Evolutionary conservation across 202 grass and related monocot genomes (phyloP), one percentile per base, ranked within the genome.

Genomic region (Saccharum hybrid): DNA sequence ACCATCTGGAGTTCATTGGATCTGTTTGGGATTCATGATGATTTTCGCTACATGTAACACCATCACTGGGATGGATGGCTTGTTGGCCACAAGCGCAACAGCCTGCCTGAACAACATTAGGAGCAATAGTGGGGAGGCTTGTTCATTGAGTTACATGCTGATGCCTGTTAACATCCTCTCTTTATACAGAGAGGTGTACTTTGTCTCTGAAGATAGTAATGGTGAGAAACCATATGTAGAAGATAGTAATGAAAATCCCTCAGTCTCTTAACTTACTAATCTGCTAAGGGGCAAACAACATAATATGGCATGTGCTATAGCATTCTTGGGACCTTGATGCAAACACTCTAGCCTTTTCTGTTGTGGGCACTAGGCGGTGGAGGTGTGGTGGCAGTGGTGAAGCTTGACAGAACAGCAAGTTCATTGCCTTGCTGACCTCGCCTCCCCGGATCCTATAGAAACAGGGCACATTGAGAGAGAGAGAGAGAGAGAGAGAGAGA

Each of bases 11-110:
- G 52, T 85, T 78, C 9, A 16, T 12, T 11, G 14, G 65, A 76
- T 70, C 52, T 37, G 10, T 72, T 63, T 74, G 46, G 60, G 51
- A 82, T 72, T n/a, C 31, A 51, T 23, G 14, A 30, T 89, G 23
- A 22, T 81, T 84, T 81, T 26, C 38, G 16, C 43, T 64, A 63
- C 57, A 71, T 34, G 18, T 76, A 75, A 18, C 63, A 54, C 23
- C 51, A 64, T 15, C 21, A 61, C n/a, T 26, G 26, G 26, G 26
- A 23, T 61, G 64, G 10, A 26, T 39, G 65, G 34, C 36, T 68
- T n/a, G 34, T 3, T 68, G 65, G 65, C 48, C 15, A 18, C 48
- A 51, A 51, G 61, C 0, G 11, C 61, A 63, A 63, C 63, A 65
- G 63, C 13, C 13, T 34, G 28, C 28, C 12, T 31, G 13, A 65